These are phyloP conservation scores for Taiwanofungus camphoratus DNA, from an alignment of 1,284 basidiomycete species.

Conservation along the genomic window DNA sequence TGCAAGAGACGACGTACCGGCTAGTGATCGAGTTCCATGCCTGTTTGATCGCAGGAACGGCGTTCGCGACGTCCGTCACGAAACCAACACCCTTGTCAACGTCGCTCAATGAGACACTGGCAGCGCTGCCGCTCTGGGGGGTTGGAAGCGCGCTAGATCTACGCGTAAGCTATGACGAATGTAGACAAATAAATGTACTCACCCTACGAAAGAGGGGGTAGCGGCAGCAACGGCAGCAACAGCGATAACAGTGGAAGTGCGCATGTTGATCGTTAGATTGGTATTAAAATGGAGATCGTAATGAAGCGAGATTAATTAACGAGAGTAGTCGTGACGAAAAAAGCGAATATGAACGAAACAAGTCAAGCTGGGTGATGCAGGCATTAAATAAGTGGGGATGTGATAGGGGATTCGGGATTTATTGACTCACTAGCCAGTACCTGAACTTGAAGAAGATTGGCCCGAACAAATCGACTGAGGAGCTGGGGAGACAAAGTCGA, in stretches of 20 bases:
- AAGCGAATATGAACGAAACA: not conserved
- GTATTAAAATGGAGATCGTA: slow-evolving; percentile 1
- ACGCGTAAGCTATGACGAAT: too few relatives aligned
- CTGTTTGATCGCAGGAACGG: too few relatives aligned
- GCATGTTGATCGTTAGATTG: slow-evolving; percentile 2
- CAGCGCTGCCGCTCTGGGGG: too few relatives aligned
- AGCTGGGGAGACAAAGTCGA: not conserved
- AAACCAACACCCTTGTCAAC: too few relatives aligned
- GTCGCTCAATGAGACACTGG: too few relatives aligned
- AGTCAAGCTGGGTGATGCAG: not conserved
- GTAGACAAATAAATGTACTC: too few relatives aligned
- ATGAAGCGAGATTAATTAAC: not conserved
- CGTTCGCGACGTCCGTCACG: too few relatives aligned
- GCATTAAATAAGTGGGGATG: not conserved
- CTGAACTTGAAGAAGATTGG: not conserved
- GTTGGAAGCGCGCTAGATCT: too few relatives aligned
- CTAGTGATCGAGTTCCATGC: too few relatives aligned
- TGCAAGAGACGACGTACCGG: too few relatives aligned
- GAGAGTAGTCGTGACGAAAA: slow-evolving; percentile 1
- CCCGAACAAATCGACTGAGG: slow-evolving; percentile 5
- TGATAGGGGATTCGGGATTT: too few relatives aligned
- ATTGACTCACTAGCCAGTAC: slow-evolving; percentile 8
- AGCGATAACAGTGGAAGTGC: slow-evolving; percentile 3
- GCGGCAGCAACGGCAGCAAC: slow-evolving; percentile 1
- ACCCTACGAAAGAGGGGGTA: slow-evolving; percentile 1